Base-by-base conservation (phyloP, 768 basidiomycete species). In the Hericium erinaceus region DNA sequence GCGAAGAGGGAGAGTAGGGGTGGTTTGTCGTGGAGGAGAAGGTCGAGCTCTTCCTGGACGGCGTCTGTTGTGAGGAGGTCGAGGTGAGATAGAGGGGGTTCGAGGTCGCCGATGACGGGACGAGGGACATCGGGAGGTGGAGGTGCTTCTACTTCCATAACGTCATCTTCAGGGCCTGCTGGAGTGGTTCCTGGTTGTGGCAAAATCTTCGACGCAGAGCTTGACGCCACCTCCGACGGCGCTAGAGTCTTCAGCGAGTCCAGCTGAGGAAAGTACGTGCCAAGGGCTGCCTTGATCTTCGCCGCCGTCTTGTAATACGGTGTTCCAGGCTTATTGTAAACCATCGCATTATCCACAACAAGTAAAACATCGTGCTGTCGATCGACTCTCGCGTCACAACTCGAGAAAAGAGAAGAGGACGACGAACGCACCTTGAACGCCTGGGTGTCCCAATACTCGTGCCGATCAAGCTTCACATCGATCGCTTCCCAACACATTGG, bases 401-500 rank as follows among this genome's bases (percentile, higher is more conserved):
- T n/a, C 20, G 39, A 52, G 39, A 11, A 38, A 28, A 18, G 59
- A 72, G 15, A 61, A 33, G 4, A 33, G 28, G 4, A 33, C 28
- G 4, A 4, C 28, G 8, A 33, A 33, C 8, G 28, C 28, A 84
- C 91, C 70, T 84, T 81, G 73, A 98, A 95, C 4, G 79, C 69
- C 37, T 83, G 75, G 0, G 89, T 69, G 65, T 90, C 83, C 76
- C 85, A 84, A 69, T 98, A 98, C 65, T 87, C 82, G 58, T 91
- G 86, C 39, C 77, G 76, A 54, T 95, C 88, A 33, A 99, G 74
- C 68, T 91, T 95, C 28, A 73, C 70, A 49, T 91, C 86, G 65
- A 99, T 95, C 28, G 76, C 77, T 12, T 76, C 77, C 84, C 95
- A 94, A 59, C 86, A 87, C 92, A 97, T 97, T 0, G 97, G 97